Evolutionary conservation across 1,139 yeast genomes (phyloP).

Genomic region (Pichia sp.): DNA sequence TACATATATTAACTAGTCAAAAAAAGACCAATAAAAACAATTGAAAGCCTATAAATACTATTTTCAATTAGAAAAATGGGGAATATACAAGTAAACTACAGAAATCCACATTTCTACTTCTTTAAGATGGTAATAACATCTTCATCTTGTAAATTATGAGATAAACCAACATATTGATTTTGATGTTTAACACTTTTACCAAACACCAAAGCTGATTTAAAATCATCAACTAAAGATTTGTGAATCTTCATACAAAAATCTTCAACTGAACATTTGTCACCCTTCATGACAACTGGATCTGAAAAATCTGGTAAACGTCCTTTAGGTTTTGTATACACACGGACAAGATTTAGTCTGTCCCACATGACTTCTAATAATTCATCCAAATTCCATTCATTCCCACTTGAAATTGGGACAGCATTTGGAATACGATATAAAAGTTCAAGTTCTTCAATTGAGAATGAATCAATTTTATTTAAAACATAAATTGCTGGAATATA

Average conservation of each 20-base stretch:
- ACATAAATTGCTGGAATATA: constrained; percentile 95
- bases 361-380: constrained; percentile 93
- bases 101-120: constrained; percentile 35
- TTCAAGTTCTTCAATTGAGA: constrained; percentile 89
- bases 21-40: too few species aligned
- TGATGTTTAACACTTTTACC: constrained; percentile 95
- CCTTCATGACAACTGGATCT: constrained; percentile 89
- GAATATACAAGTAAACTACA: constrained; percentile 1
- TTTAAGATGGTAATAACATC: constrained; percentile 95
- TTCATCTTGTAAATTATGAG: constrained; percentile 81
- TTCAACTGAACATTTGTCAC: constrained; percentile 77
- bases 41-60: too few species aligned
- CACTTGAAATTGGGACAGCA: constrained; percentile 95
- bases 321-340: constrained; percentile 96
- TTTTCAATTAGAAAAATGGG: too few species aligned
- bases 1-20: too few species aligned
- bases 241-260: constrained; percentile 97
- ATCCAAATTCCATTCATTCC: constrained; percentile 94
- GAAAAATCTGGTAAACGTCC: constrained; percentile 89
- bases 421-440: constrained; percentile 85
- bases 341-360: constrained; percentile 79
- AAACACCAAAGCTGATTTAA: constrained; percentile 84
- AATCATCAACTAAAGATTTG: constrained; percentile 87
- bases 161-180: constrained; percentile 92
- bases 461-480: constrained; percentile 89